Evolutionary conservation across 805 yeast species (phyloP), one percentile per base, ranked within the genome.

Genomic region (Wickerhamomyces strasburgensis): DNA sequence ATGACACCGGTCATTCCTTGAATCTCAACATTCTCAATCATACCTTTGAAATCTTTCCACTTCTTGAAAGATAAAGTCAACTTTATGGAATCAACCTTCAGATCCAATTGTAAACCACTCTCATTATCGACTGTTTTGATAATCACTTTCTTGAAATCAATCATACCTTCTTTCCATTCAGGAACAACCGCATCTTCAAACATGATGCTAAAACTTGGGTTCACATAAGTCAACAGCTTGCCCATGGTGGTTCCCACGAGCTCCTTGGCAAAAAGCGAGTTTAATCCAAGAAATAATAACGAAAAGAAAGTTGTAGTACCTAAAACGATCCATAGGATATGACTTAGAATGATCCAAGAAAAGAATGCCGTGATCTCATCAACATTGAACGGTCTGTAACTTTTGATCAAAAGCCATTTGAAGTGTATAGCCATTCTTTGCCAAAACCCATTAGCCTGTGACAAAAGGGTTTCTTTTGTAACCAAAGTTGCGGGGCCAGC

Each of bases 281-380:
- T 54, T 78, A 66, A 2, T 80, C 79, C 62, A 80, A 46, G 75
- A 27, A 90, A 68, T 4, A 89, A 66, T 29, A 89, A 62, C 9
- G 96, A 87, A 35, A 87, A 75, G 54, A 90, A 90, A 3, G 97
- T 88, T 2, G 98, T 89, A 7, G 98, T 88, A 1, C 89, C 96
- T 25, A 87, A 62, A 11, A 88, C 62, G 30, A 89, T 65, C 73
- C 95, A 73, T 2, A 84, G 56, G 2, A 84, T 77, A 58, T 89
- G 93, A 2, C 96, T 93, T 51, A 90, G 75, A 27, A 90, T 72
- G 27, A 90, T 58, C 97, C 97, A 89, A 9, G 95, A 84, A 48
- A 87, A 80, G 45, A 89, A 66, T 2, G 97, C 96, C 14, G 86
- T 73, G 36, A 86, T 70, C 51, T 89, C 97, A 62, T 89, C 96